phyloP scores from a whole-genome alignment of 352 stramenopile species.

The Pythium utonaiense region DNA sequence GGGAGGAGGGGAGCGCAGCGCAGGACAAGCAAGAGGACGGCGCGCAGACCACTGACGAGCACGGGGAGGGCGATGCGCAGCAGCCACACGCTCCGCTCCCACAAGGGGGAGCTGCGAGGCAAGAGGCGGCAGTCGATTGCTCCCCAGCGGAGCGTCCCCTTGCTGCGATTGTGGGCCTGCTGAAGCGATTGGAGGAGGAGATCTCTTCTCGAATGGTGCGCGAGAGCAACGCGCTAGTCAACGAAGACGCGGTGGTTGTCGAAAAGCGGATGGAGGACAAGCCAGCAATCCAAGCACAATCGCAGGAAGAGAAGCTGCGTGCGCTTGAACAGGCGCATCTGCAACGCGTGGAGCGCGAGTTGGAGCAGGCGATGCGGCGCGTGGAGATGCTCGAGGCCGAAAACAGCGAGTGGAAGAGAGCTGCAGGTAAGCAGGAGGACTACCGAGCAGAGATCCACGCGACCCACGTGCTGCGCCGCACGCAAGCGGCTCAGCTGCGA shows the following conservation, averaged over 20 bases:
- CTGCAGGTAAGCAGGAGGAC: constrained; percentile 5
- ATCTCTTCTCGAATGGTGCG: background rate
- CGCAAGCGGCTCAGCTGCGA: background rate
- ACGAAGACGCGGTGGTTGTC: too few species aligned
- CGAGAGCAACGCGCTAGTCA: background rate
- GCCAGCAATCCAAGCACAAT: too few species aligned
- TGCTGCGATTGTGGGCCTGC: background rate
- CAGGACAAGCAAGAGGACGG: background rate
- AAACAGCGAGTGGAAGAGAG: constrained; percentile 6
- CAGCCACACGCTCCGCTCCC: too few species aligned
- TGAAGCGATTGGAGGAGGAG: background rate
- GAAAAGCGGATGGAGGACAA: too few species aligned
- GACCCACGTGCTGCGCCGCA: background rate
- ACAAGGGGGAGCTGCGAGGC: too few species aligned
- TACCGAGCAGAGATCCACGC: constrained; percentile 4
- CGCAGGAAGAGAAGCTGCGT: background rate
- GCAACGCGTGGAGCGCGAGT: background rate
- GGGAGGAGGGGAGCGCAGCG: background rate
- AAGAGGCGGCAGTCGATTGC: background rate
- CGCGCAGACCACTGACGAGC: too few species aligned
- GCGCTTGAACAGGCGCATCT: background rate
- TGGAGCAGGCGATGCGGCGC: background rate
- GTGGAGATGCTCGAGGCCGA: constrained; percentile 6
- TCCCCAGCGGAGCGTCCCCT: too few species aligned
- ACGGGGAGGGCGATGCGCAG: too few species aligned